Conservation (phyloP, 768 basidiomycete species). For the Hypholoma sublateritium region DNA sequence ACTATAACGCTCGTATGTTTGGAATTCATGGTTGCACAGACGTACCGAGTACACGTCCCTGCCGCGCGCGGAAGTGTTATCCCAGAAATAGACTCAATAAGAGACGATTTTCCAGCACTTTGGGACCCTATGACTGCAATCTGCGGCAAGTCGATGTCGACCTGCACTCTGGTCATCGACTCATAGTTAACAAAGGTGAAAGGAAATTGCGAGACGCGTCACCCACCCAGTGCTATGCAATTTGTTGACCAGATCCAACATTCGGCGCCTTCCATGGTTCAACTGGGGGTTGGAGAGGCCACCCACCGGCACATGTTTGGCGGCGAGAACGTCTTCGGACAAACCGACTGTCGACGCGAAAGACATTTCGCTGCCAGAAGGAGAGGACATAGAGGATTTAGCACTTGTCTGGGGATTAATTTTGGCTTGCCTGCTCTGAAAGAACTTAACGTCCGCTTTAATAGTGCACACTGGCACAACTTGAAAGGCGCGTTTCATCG, state of each 20-base stretch:
- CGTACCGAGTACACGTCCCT: slow-evolving; percentile 74
- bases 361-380: too few species aligned
- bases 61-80: slow-evolving; percentile 67
- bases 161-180: slow-evolving; percentile 47
- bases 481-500: too few species aligned
- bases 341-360: too few species aligned
- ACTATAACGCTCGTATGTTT: too few species aligned
- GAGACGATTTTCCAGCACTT: slow-evolving; percentile 74
- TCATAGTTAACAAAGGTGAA: neutral
- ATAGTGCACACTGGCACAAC: too few species aligned
- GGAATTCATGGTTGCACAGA: too few species aligned
- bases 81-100: slow-evolving; percentile 77
- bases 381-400: too few species aligned
- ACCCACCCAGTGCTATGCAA: slow-evolving; percentile 62
- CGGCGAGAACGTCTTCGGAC: too few species aligned
- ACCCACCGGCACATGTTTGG: neutral
- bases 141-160: slow-evolving; percentile 71
- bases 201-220: neutral
- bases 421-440: too few species aligned
- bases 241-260: slow-evolving; percentile 59
- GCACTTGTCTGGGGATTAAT: too few species aligned
- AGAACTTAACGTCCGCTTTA: too few species aligned
- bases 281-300: slow-evolving; percentile 52
- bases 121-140: slow-evolving; percentile 75
- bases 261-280: slow-evolving; percentile 37